Evolutionary conservation across 768 basidiomycete genomes (phyloP).

Genomic region (Suillus tomentosus): DNA sequence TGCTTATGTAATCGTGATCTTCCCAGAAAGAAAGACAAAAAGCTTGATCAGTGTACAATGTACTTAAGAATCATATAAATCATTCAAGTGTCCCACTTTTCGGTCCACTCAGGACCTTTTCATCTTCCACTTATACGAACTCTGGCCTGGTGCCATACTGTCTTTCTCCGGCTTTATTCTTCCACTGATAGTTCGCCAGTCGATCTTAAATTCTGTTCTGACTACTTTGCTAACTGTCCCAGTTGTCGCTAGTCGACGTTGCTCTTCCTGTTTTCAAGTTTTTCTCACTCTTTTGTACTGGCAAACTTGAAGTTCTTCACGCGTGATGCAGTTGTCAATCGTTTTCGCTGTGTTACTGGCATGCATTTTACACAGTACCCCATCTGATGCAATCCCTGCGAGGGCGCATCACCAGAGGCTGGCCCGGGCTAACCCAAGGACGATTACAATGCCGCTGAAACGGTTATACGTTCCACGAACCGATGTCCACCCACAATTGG

Average conservation of each 20-base stretch:
- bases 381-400: conserved; percentile 30
- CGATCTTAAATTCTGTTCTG: conserved; percentile 12
- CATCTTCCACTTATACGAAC: neutral
- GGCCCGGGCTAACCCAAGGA: conserved; percentile 21
- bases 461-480: conserved; percentile 32
- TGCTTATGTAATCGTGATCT: neutral
- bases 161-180: conserved; percentile 9
- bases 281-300: neutral
- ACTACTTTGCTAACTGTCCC: neutral
- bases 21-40: conserved; percentile 1
- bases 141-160: conserved; percentile 1
- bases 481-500: conserved; percentile 45
- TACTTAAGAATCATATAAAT: too few relatives aligned
- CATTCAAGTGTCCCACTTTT: neutral
- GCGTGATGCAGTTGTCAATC: conserved; percentile 56
- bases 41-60: too few relatives aligned
- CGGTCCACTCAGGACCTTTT: neutral
- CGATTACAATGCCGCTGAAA: conserved; percentile 46
- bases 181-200: conserved; percentile 18
- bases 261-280: neutral
- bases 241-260: conserved; percentile 20
- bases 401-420: conserved; percentile 16
- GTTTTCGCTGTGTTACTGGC: conserved; percentile 54
- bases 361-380: conserved; percentile 48
- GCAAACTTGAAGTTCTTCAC: neutral